Evolutionary conservation across 2,329 filamentous ascomycete species (phyloP), one percentile per base, ranked within the genome.

Genomic region (Fusarium sambucinum): DNA sequence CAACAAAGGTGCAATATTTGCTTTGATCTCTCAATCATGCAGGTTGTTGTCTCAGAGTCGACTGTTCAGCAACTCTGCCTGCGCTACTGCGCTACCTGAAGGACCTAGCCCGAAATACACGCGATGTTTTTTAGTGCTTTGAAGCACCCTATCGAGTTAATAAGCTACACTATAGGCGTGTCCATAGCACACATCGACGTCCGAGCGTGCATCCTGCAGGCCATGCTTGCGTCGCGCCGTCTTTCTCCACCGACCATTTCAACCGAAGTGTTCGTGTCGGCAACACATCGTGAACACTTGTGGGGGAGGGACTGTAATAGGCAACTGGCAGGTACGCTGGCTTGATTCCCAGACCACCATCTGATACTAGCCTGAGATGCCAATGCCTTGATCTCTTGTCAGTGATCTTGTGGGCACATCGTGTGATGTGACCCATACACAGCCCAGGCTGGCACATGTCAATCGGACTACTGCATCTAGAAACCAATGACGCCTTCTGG

Each of bases 191-290:
- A 27, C 54, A 55, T 50, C 11, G 42, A 54, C 25, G 69, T 71
- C 69, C 59, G 59, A 71, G 69, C 69, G 69, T 72, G 63, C 69
- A 72, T 72, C 19, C 70, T 72, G 69, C 69, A 72, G 69, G 40
- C 69, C 69, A 72, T 72, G 59, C 66, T 47, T 72, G 69, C 69
- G 68, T 66, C 63, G 52, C 52, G 65, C 68, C 66, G 42, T 67
- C 56, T 48, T 61, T 65, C 67, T 60, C 50, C 68, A 63, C 68
- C 48, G 41, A 37, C 63, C 57, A 53, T 54, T 32, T 32, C 60
- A 65, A 54, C 60, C 69, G 55, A 70, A 57, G 47, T 57, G 70
- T 73, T 73, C 63, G 70, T 68, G 59, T 66, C 54, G 46, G 54
- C 47, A 68, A 63, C 70, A 47, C 55, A 62, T 55, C 35, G 57